Evolutionary conservation across 495 filamentous ascomycete species (phyloP).

Genomic region (Hyaloscypha variabilis): DNA sequence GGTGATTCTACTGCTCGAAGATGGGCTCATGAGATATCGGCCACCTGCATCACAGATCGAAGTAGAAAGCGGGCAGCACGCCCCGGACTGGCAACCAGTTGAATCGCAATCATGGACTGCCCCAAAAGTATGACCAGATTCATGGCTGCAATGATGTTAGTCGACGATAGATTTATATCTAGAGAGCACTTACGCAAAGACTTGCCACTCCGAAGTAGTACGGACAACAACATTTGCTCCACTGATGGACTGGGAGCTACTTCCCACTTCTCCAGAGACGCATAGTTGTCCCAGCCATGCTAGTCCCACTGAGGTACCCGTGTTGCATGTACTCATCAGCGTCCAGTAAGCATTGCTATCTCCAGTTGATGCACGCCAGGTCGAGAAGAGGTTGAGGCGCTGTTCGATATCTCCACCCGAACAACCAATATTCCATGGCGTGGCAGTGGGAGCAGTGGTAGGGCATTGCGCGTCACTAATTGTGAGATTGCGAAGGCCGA

Average conservation of each 20-base stretch:
- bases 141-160: conserved; percentile 51
- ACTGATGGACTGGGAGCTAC: conserved; percentile 61
- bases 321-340: conserved; percentile 81
- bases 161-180: too few species aligned
- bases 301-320: conserved; percentile 79
- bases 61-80: conserved; percentile 79
- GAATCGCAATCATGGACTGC: conserved; percentile 88
- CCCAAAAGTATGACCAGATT: conserved; percentile 90
- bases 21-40: conserved; percentile 92
- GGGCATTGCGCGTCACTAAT: conserved; percentile 70
- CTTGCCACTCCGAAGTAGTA: conserved; percentile 85
- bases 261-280: conserved; percentile 38
- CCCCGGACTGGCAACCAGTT: conserved; percentile 65
- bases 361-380: conserved; percentile 70
- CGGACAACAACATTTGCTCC: conserved; percentile 87
- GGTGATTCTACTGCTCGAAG: conserved; percentile 67
- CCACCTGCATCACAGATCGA: conserved; percentile 71
- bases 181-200: conserved; percentile 61
- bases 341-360: conserved; percentile 92
- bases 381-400: conserved; percentile 82
- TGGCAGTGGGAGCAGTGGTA: conserved; percentile 56
- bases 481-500: conserved; percentile 82
- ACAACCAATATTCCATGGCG: conserved; percentile 82
- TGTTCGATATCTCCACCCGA: conserved; percentile 60
- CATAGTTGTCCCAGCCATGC: conserved; percentile 92